Conservation (phyloP, 2,329 filamentous ascomycete species). For the Trichocomaceae sp. region DNA sequence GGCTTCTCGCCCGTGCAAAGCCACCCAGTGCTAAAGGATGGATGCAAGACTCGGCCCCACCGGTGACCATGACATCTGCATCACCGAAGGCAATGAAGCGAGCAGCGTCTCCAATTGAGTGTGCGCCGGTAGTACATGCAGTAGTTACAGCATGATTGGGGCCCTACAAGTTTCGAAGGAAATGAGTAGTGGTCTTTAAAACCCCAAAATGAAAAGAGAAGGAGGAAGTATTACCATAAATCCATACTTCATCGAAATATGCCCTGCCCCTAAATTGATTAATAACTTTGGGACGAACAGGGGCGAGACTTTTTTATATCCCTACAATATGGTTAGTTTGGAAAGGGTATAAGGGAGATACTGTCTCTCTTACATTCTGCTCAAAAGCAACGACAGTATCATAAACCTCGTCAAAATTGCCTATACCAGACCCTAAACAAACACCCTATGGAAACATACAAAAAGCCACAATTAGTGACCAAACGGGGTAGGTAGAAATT, state of each 20-base stretch:
- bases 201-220: neutral
- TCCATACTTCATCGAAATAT: constrained; percentile 87
- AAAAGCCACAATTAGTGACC: constrained; percentile 4
- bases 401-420: constrained; percentile 87
- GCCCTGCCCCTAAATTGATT: constrained; percentile 90
- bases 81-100: constrained; percentile 87
- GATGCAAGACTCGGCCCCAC: constrained; percentile 89
- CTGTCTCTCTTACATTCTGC: constrained; percentile 53
- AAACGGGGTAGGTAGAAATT: neutral
- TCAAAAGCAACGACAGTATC: constrained; percentile 71
- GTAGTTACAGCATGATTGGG: constrained; percentile 92
- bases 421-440: constrained; percentile 90
- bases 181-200: neutral
- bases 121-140: constrained; percentile 91
- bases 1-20: constrained; percentile 78
- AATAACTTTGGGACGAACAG: constrained; percentile 88
- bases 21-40: constrained; percentile 89
- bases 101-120: constrained; percentile 90
- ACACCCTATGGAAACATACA: constrained; percentile 54
- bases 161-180: constrained; percentile 46
- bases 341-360: neutral
- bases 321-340: constrained; percentile 45
- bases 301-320: constrained; percentile 87
- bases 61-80: constrained; percentile 93
- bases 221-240: constrained; percentile 49